Percentiles rank a stretch among this genome's conserved stretches.
Conservation (phyloP, 768 basidiomycete species). For the Ramaria sp. region DNA sequence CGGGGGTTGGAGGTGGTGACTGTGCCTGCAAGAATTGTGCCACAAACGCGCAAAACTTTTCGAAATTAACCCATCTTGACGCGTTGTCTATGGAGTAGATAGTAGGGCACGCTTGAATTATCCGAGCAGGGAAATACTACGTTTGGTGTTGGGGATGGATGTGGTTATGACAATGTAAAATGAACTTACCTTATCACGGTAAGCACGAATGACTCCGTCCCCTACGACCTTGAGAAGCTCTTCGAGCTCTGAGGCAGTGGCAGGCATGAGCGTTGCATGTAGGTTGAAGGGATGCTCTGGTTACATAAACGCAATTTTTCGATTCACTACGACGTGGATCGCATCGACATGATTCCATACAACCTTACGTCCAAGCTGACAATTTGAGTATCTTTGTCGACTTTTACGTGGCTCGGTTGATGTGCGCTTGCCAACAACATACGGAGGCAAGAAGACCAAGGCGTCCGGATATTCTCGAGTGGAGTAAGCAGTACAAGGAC, state of each 20-base stretch:
- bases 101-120: constrained; percentile 5
- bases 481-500: too few relatives aligned
- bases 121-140: constrained; percentile 4
- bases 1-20: background rate
- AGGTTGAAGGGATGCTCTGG: too few relatives aligned
- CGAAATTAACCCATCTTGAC: background rate
- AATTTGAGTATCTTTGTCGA: too few relatives aligned
- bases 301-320: too few relatives aligned
- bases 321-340: too few relatives aligned
- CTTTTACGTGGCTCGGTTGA: too few relatives aligned
- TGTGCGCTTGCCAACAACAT: too few relatives aligned
- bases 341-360: too few relatives aligned
- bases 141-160: background rate
- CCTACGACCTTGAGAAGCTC: background rate
- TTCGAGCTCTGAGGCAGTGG: background rate
- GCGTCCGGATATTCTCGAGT: too few relatives aligned
- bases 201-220: constrained; percentile 1
- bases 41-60: constrained; percentile 3
- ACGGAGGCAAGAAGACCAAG: too few relatives aligned
- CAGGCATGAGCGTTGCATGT: too few relatives aligned
- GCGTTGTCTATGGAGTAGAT: constrained; percentile 7
- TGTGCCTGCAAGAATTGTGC: constrained; percentile 1
- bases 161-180: background rate
- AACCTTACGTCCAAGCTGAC: too few relatives aligned
- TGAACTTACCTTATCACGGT: constrained; percentile 3